phyloP scores from a whole-genome alignment of 306 rosid species.

The Amphicarpaea edgeworthii region DNA sequence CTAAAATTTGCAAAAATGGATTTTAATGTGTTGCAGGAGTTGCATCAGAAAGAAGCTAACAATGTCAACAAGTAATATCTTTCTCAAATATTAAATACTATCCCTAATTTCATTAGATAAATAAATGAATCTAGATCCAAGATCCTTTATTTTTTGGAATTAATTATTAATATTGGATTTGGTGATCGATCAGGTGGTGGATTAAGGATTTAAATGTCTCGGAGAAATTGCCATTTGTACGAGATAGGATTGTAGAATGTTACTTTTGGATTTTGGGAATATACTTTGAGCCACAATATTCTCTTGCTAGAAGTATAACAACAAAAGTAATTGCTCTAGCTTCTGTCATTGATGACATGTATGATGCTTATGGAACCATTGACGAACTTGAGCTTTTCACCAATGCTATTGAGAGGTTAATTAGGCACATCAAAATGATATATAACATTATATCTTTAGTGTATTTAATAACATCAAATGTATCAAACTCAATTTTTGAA shows the following conservation, averaged over 20 bases:
- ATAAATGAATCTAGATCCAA: no score
- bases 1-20: conserved; percentile 57
- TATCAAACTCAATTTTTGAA: neutral
- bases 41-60: conserved; percentile 53
- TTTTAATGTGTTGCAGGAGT: conserved; percentile 56
- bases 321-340: conserved; percentile 7
- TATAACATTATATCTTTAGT: neutral
- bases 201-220: conserved; percentile 43
- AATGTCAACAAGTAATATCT: conserved; percentile 40
- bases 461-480: neutral
- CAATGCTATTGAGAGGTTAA: conserved; percentile 57
- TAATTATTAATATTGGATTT: no score
- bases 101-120: no score
- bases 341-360: conserved; percentile 54
- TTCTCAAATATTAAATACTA: no score
- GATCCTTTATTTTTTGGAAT: no score
- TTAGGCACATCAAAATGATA: neutral
- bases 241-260: conserved; percentile 62
- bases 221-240: conserved; percentile 42
- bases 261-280: conserved; percentile 57
- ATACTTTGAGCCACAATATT: conserved; percentile 44
- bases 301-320: conserved; percentile 41
- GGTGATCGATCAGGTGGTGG: conserved; percentile 56
- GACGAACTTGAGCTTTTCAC: conserved; percentile 60
- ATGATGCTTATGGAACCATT: conserved; percentile 59